A percentile compares a stretch with the other conserved stretches of the same genome.
Conservation (phyloP, 495 filamentous ascomycete species). For the Evernia prunastri region DNA sequence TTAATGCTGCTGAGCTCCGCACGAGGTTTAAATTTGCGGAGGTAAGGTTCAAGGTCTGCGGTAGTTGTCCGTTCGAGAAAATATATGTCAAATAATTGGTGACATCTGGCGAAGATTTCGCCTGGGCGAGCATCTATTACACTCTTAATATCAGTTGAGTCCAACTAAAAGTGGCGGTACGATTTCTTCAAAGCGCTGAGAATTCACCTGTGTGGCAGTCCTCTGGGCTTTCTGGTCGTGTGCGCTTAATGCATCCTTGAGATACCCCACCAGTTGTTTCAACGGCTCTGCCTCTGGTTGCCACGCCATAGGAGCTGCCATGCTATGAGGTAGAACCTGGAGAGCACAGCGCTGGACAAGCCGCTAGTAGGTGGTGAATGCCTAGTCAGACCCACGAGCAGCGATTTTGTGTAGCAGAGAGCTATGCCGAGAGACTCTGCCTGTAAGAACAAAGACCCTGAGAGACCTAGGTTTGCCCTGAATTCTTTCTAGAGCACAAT, state of each 20-base stretch:
- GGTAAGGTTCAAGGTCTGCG: slow-evolving; percentile 50
- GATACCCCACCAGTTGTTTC: slow-evolving; percentile 78
- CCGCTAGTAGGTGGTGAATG: not conserved
- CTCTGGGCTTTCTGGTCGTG: slow-evolving; percentile 72
- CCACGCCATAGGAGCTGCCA: slow-evolving; percentile 64
- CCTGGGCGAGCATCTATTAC: slow-evolving; percentile 83
- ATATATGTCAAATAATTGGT: slow-evolving; percentile 95
- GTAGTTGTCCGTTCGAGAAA: slow-evolving; percentile 62
- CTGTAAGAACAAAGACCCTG: not conserved
- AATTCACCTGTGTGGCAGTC: slow-evolving; percentile 65
- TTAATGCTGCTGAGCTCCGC: slow-evolving; percentile 79
- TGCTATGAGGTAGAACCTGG: not conserved
- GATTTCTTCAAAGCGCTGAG: slow-evolving; percentile 20
- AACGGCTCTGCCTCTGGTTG: slow-evolving; percentile 83
- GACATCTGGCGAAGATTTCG: slow-evolving; percentile 84
- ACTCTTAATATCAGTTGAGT: slow-evolving; percentile 9
- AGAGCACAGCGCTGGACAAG: not conserved
- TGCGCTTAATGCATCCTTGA: slow-evolving; percentile 85
- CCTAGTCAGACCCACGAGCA: not conserved
- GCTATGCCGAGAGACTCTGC: not conserved
- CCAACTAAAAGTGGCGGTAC: not conserved
- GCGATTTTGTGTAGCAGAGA: not conserved
- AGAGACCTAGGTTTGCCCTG: not conserved
- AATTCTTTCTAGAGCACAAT: not conserved
- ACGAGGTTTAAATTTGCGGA: slow-evolving; percentile 58